Evolutionary conservation across 2,329 filamentous ascomycete genomes (phyloP).

Genomic region (Cladosporium sp.): DNA sequence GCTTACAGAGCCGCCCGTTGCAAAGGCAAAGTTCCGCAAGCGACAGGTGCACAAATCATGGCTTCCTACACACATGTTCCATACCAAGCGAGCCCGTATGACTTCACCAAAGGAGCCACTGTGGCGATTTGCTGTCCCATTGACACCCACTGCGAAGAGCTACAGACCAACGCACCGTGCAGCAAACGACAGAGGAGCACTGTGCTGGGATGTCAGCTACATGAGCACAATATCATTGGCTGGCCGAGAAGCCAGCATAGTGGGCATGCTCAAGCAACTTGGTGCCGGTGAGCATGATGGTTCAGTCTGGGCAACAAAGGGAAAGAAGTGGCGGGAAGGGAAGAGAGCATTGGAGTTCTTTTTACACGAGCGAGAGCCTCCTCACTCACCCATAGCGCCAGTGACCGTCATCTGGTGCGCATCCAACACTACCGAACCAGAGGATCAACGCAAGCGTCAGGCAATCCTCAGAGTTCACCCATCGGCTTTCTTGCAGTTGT

Average conservation of each 20-base stretch:
- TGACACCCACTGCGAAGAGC: conserved; percentile 83
- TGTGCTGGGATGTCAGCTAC: conserved; percentile 94
- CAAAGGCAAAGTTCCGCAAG: conserved; percentile 71
- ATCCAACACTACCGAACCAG: conserved; percentile 21
- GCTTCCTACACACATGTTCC: conserved; percentile 91
- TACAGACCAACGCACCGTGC: conserved; percentile 85
- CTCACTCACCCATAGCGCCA: conserved; percentile 61
- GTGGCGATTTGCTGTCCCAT: conserved; percentile 86
- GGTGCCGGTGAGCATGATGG: conserved; percentile 47
- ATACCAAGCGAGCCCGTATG: conserved; percentile 89
- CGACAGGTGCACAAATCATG: conserved; percentile 86
- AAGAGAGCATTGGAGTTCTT: conserved; percentile 56
- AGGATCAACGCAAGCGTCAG: conserved; percentile 43
- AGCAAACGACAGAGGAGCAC: conserved; percentile 66
- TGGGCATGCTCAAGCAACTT: conserved; percentile 62
- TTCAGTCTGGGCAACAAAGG: conserved; percentile 57
- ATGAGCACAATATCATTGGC: conserved; percentile 79
- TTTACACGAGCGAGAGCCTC: conserved; percentile 53
- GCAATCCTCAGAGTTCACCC: conserved; percentile 77
- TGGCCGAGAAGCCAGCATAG: conserved; percentile 61
- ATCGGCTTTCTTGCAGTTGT: conserved; percentile 68
- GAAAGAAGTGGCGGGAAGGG: conserved; percentile 67
- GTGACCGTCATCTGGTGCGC: conserved; percentile 73
- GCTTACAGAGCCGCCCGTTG: conserved; percentile 60
- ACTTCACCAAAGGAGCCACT: conserved; percentile 70